Percentiles rank a stretch among this genome's conserved stretches.
phyloP scores from a whole-genome alignment of 2,329 filamentous ascomycete genomes.

The Dendrostoma leiphaemia region DNA sequence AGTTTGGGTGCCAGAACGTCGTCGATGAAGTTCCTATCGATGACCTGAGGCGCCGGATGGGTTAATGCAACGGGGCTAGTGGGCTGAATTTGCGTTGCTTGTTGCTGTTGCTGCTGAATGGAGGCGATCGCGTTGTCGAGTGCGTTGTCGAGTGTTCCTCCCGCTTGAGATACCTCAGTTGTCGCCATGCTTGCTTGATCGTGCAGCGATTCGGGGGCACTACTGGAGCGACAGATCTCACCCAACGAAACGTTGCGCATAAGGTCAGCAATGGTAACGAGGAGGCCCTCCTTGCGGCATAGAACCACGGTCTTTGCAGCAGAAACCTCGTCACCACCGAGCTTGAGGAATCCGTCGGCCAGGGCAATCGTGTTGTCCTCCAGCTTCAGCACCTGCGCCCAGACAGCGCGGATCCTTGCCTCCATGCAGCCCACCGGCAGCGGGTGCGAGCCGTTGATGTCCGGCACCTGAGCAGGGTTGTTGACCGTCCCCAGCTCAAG shows the following conservation, averaged over 20 bases:
- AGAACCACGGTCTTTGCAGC: conserved; percentile 42
- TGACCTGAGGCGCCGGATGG: conserved; percentile 16
- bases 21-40: conserved; percentile 36
- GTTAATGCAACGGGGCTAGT: conserved; percentile 8
- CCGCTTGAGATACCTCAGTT: not conserved
- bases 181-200: not conserved
- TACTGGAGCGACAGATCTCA: conserved; percentile 25
- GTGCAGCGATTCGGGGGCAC: not conserved
- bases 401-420: conserved; percentile 45
- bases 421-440: conserved; percentile 47
- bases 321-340: conserved; percentile 45
- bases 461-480: conserved; percentile 35
- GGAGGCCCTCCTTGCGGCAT: conserved; percentile 42
- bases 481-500: conserved; percentile 37
- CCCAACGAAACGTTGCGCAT: conserved; percentile 40
- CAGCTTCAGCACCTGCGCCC: conserved; percentile 42
- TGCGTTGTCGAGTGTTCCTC: not conserved
- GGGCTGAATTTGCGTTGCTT: not conserved
- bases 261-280: conserved; percentile 41
- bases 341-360: conserved; percentile 42
- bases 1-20: conserved; percentile 41
- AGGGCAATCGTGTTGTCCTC: conserved; percentile 39
- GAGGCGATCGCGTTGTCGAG: conserved; percentile 2
- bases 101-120: conserved; percentile 3
- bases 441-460: conserved; percentile 37